Base-by-base conservation (phyloP, 805 yeast species). In the Yarrowia phangngaensis region DNA sequence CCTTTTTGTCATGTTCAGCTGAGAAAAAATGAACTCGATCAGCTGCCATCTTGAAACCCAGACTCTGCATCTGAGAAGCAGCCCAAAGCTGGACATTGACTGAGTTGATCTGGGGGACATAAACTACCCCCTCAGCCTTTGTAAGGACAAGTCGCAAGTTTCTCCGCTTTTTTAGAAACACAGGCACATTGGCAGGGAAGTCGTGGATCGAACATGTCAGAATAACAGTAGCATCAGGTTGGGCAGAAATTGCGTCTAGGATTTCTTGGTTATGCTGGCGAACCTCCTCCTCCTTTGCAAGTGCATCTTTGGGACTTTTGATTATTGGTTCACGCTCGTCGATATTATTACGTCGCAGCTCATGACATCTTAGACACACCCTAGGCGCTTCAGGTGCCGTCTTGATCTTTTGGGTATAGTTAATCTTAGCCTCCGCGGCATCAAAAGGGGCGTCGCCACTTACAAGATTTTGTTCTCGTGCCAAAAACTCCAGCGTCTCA, bases 101-200 rank as follows among this genome's bases (percentile, higher is more conserved):
- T 2, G 35, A 30, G 35, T 41, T 41, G 28, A 41, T 13, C 28
- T 41, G 35, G 5, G 48, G 48, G 22, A 41, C 29, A 29, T 41
- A 30, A n/a, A 41, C 17, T 8, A 41, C 34, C 2, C 35, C 48
- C 22, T 41, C 48, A 16, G 48, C 34, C 28, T 41, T 41, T 8
- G 45, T 55, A 54, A 29, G 40, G 50, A 32, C 53, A 33, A 52
- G 55, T 52, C 41, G 55, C 54, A 28, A 34, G 13, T 57, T 56
- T 4, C 32, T 16, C 8, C 28, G 27, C 8, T 41, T 41, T 20
- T 22, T 6, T 4, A 41, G 22, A 4, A 41, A 41, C 1, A 29
- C 27, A 12, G 48, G 48, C 14, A 41, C 48, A 6, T 41, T 41
- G 11, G 35, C 48, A 8, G 48, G 48, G 8, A 41, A 41, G 22